Percentiles rank a stretch among this genome's conserved stretches.
Conservation (phyloP, 345 rosid genomes). For the Lagerstroemia speciosa region DNA sequence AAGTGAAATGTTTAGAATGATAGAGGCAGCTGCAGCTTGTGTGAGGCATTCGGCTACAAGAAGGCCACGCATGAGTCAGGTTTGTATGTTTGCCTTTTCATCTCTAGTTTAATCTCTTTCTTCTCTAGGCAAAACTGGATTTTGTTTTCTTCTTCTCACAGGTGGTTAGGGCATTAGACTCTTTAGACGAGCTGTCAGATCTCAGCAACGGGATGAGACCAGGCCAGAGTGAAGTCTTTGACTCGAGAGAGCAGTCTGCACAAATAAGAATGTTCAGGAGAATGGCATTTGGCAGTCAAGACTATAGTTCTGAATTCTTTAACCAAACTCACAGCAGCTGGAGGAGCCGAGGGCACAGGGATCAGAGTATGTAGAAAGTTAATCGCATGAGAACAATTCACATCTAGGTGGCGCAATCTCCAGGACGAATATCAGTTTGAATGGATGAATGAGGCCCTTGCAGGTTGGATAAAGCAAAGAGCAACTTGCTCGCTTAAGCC, state of each 20-base stretch:
- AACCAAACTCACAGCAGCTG: constrained; percentile 66
- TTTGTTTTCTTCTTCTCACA: constrained; percentile 5
- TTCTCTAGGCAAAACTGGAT: background rate
- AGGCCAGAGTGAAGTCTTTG: constrained; percentile 72
- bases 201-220: constrained; percentile 88
- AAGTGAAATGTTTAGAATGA: constrained; percentile 81
- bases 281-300: constrained; percentile 94
- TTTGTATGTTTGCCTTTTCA: constrained; percentile 8
- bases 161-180: constrained; percentile 87
- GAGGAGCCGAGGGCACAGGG: constrained; percentile 47
- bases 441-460: background rate
- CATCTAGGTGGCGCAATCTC: background rate
- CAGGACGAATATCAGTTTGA: background rate
- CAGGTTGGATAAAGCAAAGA: background rate
- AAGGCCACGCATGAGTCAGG: constrained; percentile 98
- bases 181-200: constrained; percentile 60
- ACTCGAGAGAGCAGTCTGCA: constrained; percentile 81
- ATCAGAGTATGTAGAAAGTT: constrained; percentile 11
- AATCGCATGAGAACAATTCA: background rate
- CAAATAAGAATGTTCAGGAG: constrained; percentile 88
- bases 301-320: constrained; percentile 63
- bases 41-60: constrained; percentile 82
- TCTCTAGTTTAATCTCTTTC: background rate
- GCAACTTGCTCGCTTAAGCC: background rate
- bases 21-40: constrained; percentile 97